Evolutionary conservation across 2,329 filamentous ascomycete species (phyloP), one percentile per base, ranked within the genome.

Genomic region (Aspergillus clavatus): DNA sequence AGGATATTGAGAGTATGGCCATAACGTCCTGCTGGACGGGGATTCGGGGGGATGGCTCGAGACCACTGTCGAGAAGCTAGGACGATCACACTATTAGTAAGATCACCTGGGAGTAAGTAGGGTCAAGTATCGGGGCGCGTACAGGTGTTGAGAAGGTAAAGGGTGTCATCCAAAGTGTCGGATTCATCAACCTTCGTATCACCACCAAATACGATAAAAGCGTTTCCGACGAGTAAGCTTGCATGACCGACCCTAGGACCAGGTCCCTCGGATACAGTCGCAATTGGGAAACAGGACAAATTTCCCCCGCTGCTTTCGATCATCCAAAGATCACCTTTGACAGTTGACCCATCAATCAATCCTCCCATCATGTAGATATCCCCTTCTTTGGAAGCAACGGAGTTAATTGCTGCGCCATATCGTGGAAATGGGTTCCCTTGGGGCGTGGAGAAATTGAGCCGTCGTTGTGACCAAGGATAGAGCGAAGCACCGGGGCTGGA

Each of bases 351-450:
- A 62, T 95, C 91, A 59, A 98, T 91, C 50, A 98, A 72, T 40
- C 93, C 93, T 52, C 93, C 93, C 90, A 98, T 97, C 62, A 98
- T 79, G 62, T 97, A 98, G 46, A 98, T 87, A 58, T 95, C 89
- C 48, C 94, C 94, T 69, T 98, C 93, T 70, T 97, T 97, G 29
- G 90, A 96, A 19, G 90, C 87, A 12, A 86, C 78, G 0, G 89
- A 81, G 67, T 98, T 98, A 66, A 96, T 91, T 5, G 94, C 93
- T 41, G 94, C 89, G 64, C 93, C 93, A 78, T 98, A 98, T 65
- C 93, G 83, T 11, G 93, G 93, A 58, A 98, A 98, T 0, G 93
- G 93, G 56, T 88, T 90, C 8, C 84, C 80, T 60, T 89, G 84
- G 2, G 84, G 80, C 4, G 88, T 83, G 12, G 87, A 87, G 67